A percentile compares a stretch with the other conserved stretches of the same genome.
Evolutionary conservation across 202 grass and related monocot species (phyloP).

Genomic region (Thinopyrum obtusiflorum): DNA sequence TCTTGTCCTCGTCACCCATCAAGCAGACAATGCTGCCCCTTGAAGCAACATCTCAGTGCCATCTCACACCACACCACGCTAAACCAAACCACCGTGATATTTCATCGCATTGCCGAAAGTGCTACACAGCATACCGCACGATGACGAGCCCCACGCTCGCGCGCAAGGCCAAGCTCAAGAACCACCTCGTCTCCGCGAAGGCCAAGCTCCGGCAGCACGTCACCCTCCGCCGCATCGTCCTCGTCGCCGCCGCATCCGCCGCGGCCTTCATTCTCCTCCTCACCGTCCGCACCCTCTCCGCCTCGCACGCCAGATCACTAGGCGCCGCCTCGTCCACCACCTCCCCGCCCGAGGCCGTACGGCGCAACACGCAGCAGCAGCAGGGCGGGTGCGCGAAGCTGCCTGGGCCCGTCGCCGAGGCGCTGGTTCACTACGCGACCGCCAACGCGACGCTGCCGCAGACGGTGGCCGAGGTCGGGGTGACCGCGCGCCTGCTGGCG

Average conservation of each 20-base stretch:
- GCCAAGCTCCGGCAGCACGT: slow-evolving; percentile 54
- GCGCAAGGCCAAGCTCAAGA: slow-evolving; percentile 47
- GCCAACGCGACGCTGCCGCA: slow-evolving; percentile 42
- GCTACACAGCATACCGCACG: background rate
- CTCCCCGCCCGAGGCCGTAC: background rate
- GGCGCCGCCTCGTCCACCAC: background rate
- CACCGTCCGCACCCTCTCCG: slow-evolving; percentile 39
- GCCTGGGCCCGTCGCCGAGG: slow-evolving; percentile 29
- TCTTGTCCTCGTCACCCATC: slow-evolving; percentile 32
- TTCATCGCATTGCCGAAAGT: background rate
- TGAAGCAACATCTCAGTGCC: slow-evolving; percentile 39
- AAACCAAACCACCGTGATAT: too few species aligned
- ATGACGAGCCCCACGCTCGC: slow-evolving; percentile 52
- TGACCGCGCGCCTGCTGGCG: slow-evolving; percentile 44
- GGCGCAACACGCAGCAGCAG: background rate
- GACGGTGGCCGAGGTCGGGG: slow-evolving; percentile 48
- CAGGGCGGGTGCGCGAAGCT: slow-evolving; percentile 29
- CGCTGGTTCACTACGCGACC: slow-evolving; percentile 68
- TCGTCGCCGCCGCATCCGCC: slow-evolving; percentile 29
- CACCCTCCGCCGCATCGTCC: slow-evolving; percentile 53
- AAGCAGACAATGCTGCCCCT: background rate
- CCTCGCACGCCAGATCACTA: background rate
- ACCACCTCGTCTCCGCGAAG: slow-evolving; percentile 61
- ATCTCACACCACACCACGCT: background rate
- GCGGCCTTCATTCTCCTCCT: slow-evolving; percentile 47